phyloP scores from a whole-genome alignment of 306 rosid genomes.

The Malus orientalis region DNA sequence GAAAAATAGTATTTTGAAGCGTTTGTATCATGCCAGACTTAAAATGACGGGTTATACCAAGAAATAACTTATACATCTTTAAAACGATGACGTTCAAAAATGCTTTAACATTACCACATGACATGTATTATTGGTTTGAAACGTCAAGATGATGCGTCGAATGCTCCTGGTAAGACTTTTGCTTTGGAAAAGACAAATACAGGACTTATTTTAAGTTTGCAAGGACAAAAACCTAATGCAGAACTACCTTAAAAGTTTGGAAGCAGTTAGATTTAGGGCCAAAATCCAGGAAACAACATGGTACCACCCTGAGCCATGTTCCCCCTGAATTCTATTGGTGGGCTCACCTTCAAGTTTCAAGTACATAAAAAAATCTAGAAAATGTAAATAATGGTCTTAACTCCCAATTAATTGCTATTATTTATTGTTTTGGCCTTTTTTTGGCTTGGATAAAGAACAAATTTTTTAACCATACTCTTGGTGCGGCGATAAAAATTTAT shows the following conservation, averaged over 20 bases:
- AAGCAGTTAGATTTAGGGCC: background rate
- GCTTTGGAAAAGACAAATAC: background rate
- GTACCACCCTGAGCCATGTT: background rate
- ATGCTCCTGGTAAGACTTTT: background rate
- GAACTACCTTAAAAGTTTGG: background rate
- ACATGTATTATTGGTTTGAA: too few relatives aligned
- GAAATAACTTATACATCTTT: too few relatives aligned
- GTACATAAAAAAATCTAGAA: background rate
- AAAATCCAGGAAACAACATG: background rate
- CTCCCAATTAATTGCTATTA: background rate
- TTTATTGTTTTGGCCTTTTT: background rate
- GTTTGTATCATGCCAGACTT: too few relatives aligned
- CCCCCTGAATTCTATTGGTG: background rate
- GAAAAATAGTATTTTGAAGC: too few relatives aligned
- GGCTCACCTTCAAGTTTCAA: background rate
- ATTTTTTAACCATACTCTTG: too few relatives aligned
- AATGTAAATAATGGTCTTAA: background rate
- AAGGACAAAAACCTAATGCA: background rate
- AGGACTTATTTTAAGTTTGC: background rate
- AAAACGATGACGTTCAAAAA: rapidly evolving
- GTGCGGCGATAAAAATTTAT: too few relatives aligned
- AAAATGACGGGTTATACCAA: too few relatives aligned
- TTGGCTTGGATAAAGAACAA: background rate
- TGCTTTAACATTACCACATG: too few relatives aligned
- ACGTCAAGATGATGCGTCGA: too few relatives aligned